Evolutionary conservation across 2,329 filamentous ascomycete species (phyloP), one percentile per base, ranked within the genome.

Genomic region (Lachnellula cervina): DNA sequence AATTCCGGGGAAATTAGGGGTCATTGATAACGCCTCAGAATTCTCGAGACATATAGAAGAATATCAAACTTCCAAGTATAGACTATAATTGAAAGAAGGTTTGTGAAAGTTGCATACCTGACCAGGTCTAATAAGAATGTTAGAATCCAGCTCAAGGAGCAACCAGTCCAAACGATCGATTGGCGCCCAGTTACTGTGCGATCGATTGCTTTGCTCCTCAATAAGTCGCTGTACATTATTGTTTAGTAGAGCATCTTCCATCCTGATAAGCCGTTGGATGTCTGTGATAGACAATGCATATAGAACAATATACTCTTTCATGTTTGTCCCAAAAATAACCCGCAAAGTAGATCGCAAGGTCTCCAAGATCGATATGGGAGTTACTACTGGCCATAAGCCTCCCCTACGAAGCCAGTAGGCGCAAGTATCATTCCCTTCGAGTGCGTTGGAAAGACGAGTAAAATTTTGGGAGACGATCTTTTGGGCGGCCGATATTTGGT

Each of bases 71-170:
- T 9, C 28, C 8, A 32, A 32, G 13, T 32, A 32, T 11, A 9
- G 28, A 32, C 28, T 32, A 32, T 11, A 11, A 32, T 11, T 11
- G 28, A 32, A 32, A 32, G 13, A 4, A 11, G 3, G 28, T 9
- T 32, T 11, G 28, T 32, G 4, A 40, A 40, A 40, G 37, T 40
- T 17, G n/a, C 37, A 14, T 40, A 40, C 37, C 37, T n/a, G 14
- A 17, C 37, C 78, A 0, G 75, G 71, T 0, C 86, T 78, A 51
- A 89, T 82, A 28, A 85, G 72, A 2, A 89, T 68, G 56, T 87
- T 77, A 0, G 78, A 74, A 51, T 89, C 86, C 14, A 89, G 78
- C 59, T 89, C 86, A 0, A 90, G 69, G 0, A 89, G 71, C 0
- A 89, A 66, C 80, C 84, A 88, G 62, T 89, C 85, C 0, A 82